Conservation (phyloP, 1,139 yeast species). For the Zygosaccharomyces pseudobailii region DNA sequence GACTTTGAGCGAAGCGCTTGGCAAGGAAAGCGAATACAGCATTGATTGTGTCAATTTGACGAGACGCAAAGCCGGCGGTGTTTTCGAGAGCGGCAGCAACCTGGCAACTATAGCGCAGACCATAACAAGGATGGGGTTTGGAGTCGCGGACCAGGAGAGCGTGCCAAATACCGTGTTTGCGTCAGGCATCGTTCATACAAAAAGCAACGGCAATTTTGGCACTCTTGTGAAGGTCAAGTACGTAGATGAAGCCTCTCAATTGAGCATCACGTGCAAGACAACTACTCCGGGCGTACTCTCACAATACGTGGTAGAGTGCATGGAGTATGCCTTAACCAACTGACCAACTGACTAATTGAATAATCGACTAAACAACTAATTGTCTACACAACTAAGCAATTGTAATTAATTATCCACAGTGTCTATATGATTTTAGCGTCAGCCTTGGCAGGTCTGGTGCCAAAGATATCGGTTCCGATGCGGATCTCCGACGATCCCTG, state of each 20-base stretch:
- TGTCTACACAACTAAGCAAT: background rate
- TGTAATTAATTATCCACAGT: background rate
- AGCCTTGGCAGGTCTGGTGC: conserved; percentile 55
- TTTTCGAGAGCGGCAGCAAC: conserved; percentile 8
- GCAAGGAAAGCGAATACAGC: conserved; percentile 50
- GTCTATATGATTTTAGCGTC: conserved; percentile 17
- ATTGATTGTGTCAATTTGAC: conserved; percentile 27
- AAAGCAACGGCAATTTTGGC: conserved; percentile 38
- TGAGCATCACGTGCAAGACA: conserved; percentile 32
- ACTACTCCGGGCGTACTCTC: conserved; percentile 26
- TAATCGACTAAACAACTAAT: background rate
- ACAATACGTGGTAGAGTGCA: conserved; percentile 22
- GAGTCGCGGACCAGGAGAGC: conserved; percentile 44
- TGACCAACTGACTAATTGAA: conserved; percentile 1
- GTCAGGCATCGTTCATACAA: conserved; percentile 59
- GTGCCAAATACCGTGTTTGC: conserved; percentile 45
- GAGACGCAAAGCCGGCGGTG: conserved; percentile 13
- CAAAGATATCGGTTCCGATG: conserved; percentile 89
- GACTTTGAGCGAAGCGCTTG: conserved; percentile 58
- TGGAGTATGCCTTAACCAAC: conserved; percentile 14
- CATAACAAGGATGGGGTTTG: conserved; percentile 48
- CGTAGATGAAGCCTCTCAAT: conserved; percentile 30
- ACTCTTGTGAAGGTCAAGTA: conserved; percentile 34
- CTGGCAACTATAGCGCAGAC: conserved; percentile 36
- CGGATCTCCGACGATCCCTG: conserved; percentile 89